These are phyloP conservation scores for Verticillium nubilum DNA, from an alignment of 2,329 filamentous ascomycete genomes.

Conservation along the genomic window DNA sequence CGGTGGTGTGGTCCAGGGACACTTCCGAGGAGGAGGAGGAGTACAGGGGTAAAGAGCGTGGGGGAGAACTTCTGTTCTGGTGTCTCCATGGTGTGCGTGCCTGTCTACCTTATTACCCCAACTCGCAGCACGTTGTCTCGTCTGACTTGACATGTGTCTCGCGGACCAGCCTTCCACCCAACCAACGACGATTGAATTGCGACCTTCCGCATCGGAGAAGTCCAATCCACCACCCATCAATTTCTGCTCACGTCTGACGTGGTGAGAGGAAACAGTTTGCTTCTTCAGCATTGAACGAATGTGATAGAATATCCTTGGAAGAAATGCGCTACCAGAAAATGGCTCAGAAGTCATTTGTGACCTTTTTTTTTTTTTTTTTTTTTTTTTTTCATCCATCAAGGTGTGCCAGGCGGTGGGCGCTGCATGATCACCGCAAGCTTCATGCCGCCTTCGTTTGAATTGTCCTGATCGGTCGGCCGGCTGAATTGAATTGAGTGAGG, in stretches of 20 bases:
- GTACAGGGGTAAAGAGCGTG: too few relatives aligned
- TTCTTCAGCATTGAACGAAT: background rate
- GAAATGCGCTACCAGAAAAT: background rate
- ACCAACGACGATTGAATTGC: background rate
- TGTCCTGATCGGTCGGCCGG: background rate
- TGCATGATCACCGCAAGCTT: too few relatives aligned
- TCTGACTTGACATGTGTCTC: background rate
- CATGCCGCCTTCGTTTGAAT: background rate
- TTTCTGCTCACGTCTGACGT: background rate
- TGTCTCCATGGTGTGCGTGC: too few relatives aligned
- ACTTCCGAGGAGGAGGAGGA: too few relatives aligned
- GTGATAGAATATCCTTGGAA: background rate
- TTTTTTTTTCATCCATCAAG: too few relatives aligned
- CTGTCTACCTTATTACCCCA: too few relatives aligned
- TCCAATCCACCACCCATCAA: background rate
- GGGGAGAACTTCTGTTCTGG: too few relatives aligned
- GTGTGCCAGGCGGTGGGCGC: too few relatives aligned
- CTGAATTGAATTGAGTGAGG: background rate
- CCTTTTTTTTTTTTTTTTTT: background rate
- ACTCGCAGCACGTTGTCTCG: background rate
- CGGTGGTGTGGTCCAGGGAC: too few relatives aligned
- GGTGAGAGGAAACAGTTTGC: background rate
- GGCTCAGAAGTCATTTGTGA: background rate
- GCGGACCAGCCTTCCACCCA: background rate
- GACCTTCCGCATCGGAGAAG: background rate